These are phyloP conservation scores for Xenoacremonium recifei DNA, from an alignment of 2,329 filamentous ascomycete species.

Conservation along the genomic window DNA sequence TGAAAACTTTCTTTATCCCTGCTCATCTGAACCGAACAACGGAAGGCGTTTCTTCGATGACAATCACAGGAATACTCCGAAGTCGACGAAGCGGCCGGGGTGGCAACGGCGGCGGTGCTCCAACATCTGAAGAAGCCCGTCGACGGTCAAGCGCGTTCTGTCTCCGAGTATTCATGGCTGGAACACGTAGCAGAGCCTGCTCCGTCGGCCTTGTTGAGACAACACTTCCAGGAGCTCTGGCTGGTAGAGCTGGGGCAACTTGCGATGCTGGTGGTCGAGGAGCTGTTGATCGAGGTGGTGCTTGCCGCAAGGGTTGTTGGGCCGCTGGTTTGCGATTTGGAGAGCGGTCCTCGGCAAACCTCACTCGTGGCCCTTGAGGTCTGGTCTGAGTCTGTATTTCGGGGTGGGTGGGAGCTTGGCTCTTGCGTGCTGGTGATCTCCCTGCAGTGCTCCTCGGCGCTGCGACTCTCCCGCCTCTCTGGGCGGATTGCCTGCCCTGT, in stretches of 20 bases:
- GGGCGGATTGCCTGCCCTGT: slow-evolving; percentile 11
- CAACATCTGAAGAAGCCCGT: slow-evolving; percentile 22
- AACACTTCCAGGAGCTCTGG: slow-evolving; percentile 11
- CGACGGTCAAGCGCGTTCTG: slow-evolving; percentile 3
- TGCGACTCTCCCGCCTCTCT: slow-evolving; percentile 13
- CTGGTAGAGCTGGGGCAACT: background rate
- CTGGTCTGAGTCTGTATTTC: slow-evolving; percentile 4
- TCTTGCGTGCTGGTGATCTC: slow-evolving; percentile 21
- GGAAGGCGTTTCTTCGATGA: slow-evolving; percentile 25
- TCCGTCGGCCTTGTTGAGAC: slow-evolving; percentile 16
- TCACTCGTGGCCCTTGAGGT: background rate
- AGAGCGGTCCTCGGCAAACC: background rate
- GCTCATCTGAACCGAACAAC: slow-evolving; percentile 20
- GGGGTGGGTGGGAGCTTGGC: slow-evolving; percentile 12
- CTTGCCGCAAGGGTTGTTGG: no score
- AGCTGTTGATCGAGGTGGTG: slow-evolving; percentile 9
- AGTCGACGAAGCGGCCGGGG: slow-evolving; percentile 24
- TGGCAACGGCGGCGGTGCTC: slow-evolving; percentile 21
- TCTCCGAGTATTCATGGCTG: slow-evolving; percentile 9
- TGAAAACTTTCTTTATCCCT: slow-evolving; percentile 11
- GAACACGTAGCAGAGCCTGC: slow-evolving; percentile 9
- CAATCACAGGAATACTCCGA: slow-evolving; percentile 28
- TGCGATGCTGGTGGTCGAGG: slow-evolving; percentile 2
- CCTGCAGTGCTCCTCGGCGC: slow-evolving; percentile 17
- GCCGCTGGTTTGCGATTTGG: background rate